Evolutionary conservation across 805 yeast genomes (phyloP), one percentile per base, ranked within the genome.

Genomic region (Cyberlindnera americana): DNA sequence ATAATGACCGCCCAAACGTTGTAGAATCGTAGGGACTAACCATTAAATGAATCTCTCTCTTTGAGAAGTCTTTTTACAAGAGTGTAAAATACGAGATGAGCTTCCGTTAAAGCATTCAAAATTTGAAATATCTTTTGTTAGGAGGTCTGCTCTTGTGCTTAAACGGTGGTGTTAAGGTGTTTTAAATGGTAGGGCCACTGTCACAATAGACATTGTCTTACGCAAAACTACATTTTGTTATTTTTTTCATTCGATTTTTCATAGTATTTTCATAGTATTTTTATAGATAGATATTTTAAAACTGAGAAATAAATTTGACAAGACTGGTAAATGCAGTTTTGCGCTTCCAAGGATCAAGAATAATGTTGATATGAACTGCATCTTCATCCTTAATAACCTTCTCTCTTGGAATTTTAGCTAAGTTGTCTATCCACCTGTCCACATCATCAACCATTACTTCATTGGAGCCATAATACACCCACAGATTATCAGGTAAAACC

Each of bases 1-100:
- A 83, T 39, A 91, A 75, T 16, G 95, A 76, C 50, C 83, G 82
- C 29, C 87, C 95, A 60, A 88, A 86, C 1, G 93, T 83, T 11
- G 74, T 61, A 11, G 86, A 72, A 14, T 59, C 57, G 42, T 52
- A 66, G 2, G 73, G 67, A 17, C 17, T 30, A 17, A 14, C 11
- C 26, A 17, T 38, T 25, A n/a, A n/a, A n/a, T n/a, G n/a, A n/a
- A n/a, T n/a, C n/a, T n/a, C n/a, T n/a, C n/a, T n/a, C n/a, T n/a
- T n/a, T n/a, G n/a, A n/a, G n/a, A n/a, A n/a, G n/a, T n/a, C n/a
- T n/a, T n/a, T n/a, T n/a, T n/a, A n/a, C n/a, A n/a, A n/a, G n/a
- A n/a, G n/a, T n/a, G n/a, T n/a, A n/a, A n/a, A n/a, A n/a, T n/a
- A n/a, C n/a, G n/a, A n/a, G n/a, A n/a, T n/a, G n/a, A n/a, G n/a